A percentile compares a stretch with the other conserved stretches of the same genome.
These are phyloP conservation scores for Myxozyma udenii DNA, from an alignment of 805 yeast species.

Conservation along the genomic window DNA sequence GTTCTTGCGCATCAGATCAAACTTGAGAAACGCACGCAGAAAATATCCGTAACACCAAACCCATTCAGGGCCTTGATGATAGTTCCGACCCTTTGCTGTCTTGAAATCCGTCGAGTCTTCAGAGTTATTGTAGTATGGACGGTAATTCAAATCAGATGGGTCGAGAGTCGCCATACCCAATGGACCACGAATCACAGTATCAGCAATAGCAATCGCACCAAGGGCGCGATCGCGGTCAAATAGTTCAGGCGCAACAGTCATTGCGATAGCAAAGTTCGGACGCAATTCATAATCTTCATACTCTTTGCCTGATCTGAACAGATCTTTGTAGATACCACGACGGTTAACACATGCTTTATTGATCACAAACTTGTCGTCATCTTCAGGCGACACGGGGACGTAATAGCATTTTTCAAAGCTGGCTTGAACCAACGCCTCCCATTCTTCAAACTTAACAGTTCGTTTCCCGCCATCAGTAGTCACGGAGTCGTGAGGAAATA, in stretches of 20 bases:
- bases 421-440: slow-evolving; percentile 68
- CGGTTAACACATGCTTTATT: slow-evolving; percentile 70
- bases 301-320: slow-evolving; percentile 75
- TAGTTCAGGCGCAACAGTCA: slow-evolving; percentile 92
- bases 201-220: slow-evolving; percentile 69
- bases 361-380: slow-evolving; percentile 60
- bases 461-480: slow-evolving; percentile 52
- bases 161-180: slow-evolving; percentile 89
- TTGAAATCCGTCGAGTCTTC: slow-evolving; percentile 83
- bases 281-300: slow-evolving; percentile 92
- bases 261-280: slow-evolving; percentile 88
- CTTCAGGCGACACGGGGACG: slow-evolving; percentile 61
- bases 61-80: slow-evolving; percentile 99
- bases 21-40: slow-evolving; percentile 66
- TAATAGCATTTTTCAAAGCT: slow-evolving; percentile 80
- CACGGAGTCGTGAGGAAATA: slow-evolving; percentile 59
- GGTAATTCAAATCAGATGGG: slow-evolving; percentile 86
- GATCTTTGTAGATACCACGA: slow-evolving; percentile 91
- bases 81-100: slow-evolving; percentile 91
- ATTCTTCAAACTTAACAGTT: slow-evolving; percentile 54
- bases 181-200: slow-evolving; percentile 74
- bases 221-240: slow-evolving; percentile 62
- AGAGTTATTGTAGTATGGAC: slow-evolving; percentile 82
- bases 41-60: slow-evolving; percentile 89
- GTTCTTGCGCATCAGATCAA: slow-evolving; percentile 47